phyloP scores from a whole-genome alignment of 495 filamentous ascomycete genomes.

The Peziza echinospora region DNA sequence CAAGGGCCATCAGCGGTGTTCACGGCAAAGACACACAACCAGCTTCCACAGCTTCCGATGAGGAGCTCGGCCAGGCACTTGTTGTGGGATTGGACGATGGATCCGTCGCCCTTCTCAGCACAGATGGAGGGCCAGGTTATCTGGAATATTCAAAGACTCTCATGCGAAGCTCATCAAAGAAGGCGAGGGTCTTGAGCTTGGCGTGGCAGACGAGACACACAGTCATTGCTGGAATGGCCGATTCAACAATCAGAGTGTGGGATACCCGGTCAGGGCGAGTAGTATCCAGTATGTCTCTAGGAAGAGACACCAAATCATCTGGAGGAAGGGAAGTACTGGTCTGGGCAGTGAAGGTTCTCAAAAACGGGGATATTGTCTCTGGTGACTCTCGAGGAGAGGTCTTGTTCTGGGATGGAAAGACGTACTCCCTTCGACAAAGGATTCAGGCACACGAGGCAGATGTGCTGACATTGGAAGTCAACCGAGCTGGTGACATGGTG shows the following conservation, averaged over 20 bases:
- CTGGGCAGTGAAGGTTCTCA: conserved; percentile 75
- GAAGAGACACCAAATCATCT: conserved; percentile 40
- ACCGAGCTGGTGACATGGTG: conserved; percentile 48
- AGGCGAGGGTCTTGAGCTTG: conserved; percentile 68
- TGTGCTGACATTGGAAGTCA: conserved; percentile 61
- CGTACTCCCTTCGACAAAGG: conserved; percentile 64
- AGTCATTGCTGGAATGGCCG: conserved; percentile 74
- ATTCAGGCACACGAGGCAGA: conserved; percentile 77
- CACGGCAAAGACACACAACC: conserved; percentile 8
- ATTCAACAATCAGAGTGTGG: conserved; percentile 76
- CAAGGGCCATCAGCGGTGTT: conserved; percentile 27
- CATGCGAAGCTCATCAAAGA: conserved; percentile 51
- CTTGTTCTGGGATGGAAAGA: conserved; percentile 81
- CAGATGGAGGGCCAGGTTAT: conserved; percentile 23
- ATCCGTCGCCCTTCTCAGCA: conserved; percentile 63
- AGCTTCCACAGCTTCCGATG: conserved; percentile 2
- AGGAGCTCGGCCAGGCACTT: conserved; percentile 40
- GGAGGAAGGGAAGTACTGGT: conserved; percentile 63
- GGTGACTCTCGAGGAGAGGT: conserved; percentile 88
- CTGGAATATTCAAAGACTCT: conserved; percentile 23
- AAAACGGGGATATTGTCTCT: conserved; percentile 75
- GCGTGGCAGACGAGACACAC: conserved; percentile 65
- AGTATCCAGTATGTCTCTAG: conserved; percentile 63
- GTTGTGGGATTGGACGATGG: conserved; percentile 86
- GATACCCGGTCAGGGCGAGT: conserved; percentile 58